A percentile compares a stretch with the other conserved stretches of the same genome.
Evolutionary conservation across 108 stramenopile genomes (phyloP).

Genomic region (Stephanodiscus minutulus): DNA sequence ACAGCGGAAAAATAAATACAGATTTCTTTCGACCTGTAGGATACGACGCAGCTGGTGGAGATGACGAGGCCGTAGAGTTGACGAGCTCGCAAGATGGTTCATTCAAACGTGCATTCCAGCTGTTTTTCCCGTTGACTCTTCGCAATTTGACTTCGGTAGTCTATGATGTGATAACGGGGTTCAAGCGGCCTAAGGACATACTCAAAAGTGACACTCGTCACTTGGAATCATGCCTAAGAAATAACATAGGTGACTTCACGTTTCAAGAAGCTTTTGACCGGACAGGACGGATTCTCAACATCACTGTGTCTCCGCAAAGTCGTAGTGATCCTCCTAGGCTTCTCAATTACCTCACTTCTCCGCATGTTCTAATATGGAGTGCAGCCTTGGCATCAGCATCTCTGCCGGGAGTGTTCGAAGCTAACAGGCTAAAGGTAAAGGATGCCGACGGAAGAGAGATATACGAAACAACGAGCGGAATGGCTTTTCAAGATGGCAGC

Average conservation of each 20-base stretch:
- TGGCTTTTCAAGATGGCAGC: constrained; percentile 51
- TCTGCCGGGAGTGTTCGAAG: constrained; percentile 96
- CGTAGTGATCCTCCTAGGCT: constrained; percentile 89
- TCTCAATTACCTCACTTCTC: constrained; percentile 98
- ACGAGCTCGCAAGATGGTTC: constrained; percentile 59
- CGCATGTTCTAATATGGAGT: constrained; percentile 97
- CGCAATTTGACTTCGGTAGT: constrained; percentile 63
- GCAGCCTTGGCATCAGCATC: constrained; percentile 96
- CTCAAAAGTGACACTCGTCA: constrained; percentile 93
- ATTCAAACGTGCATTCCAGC: constrained; percentile 76
- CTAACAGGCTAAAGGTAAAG: constrained; percentile 94
- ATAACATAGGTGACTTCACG: constrained; percentile 93
- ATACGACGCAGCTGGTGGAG: constrained; percentile 23
- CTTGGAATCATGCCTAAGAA: constrained; percentile 77
- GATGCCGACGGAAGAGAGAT: constrained; percentile 92
- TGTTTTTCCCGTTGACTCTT: constrained; percentile 73
- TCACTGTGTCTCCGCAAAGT: constrained; percentile 95
- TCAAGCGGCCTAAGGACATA: constrained; percentile 77
- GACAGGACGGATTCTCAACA: constrained; percentile 98
- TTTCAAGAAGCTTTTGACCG: constrained; percentile 98
- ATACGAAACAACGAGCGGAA: constrained; percentile 69
- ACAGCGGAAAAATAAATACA: constrained; percentile 74
- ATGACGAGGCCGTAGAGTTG: constrained; percentile 11
- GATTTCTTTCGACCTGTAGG: constrained; percentile 88
- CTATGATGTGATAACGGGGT: constrained; percentile 76